Base-by-base conservation (phyloP, 176 grass and related monocot genomes). In the Hordeum vulgare region DNA sequence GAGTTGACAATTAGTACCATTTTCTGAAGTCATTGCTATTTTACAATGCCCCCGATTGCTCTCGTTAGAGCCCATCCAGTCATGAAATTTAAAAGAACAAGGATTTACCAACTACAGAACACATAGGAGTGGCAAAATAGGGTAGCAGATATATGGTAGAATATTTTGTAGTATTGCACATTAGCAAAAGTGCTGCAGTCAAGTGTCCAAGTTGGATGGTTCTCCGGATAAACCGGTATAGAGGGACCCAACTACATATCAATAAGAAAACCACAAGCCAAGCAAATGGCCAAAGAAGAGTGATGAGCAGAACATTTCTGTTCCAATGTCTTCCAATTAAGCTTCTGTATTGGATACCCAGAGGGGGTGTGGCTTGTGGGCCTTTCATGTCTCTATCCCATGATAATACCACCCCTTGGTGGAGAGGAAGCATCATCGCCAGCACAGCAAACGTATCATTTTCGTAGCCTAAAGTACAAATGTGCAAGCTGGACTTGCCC, bases 321-420 rank as follows among this genome's bases (percentile, higher is more conserved):
- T 40, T 68, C 59, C 85, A 42, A 60, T n/a, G 9, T 79, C 61
- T 80, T 84, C 75, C 76, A 53, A 84, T 90, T 84, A 80, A 82
- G 35, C 71, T 81, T 71, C 62, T 89, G 81, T 80, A 77, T 76
- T 71, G 63, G 76, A 53, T 47, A 14, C 7, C 74, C 24, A 70
- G 62, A 76, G 24, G n/a, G 74, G 31, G 57, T 59, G 58, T 66
- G 2, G 60, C 33, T 14, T 74, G 66, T 90, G 84, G 41, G 27
- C 74, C 79, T 66, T 5, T 77, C 11, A 11, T 69, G 82, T 66
- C 51, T 54, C 66, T 75, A 64, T 77, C 56, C 54, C 76, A 79
- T 31, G 9, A 51, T 88, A 83, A 74, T 49, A 58, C 18, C 12
- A 31, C 64, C 70, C 53, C 83, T 82, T 86, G 25, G 24, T 54